Percentiles rank a stretch among this genome's conserved stretches.
phyloP scores from a whole-genome alignment of 2,329 filamentous ascomycete genomes.

The Alternaria dauci region DNA sequence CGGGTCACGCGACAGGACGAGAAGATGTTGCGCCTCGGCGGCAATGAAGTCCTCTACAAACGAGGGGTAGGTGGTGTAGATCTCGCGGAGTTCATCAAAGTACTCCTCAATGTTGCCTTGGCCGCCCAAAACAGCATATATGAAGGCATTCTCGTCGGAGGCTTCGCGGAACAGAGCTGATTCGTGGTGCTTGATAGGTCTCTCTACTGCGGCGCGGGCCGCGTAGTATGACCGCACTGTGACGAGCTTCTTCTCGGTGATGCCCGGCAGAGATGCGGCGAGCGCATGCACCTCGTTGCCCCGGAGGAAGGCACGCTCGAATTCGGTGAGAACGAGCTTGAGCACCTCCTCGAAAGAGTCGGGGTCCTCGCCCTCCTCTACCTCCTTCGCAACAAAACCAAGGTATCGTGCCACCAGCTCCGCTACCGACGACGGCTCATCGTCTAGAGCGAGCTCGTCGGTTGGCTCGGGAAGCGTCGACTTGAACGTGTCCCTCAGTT shows the following conservation, averaged over 20 bases:
- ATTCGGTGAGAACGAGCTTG: conserved; percentile 92
- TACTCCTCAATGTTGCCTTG: conserved; percentile 99
- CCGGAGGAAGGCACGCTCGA: conserved; percentile 91
- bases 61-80: conserved; percentile 88
- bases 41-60: conserved; percentile 88
- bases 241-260: conserved; percentile 88
- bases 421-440: conserved; percentile 94
- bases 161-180: conserved; percentile 91
- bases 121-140: conserved; percentile 95
- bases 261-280: conserved; percentile 84
- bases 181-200: conserved; percentile 89
- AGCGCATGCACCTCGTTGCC: conserved; percentile 97
- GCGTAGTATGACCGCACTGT: conserved; percentile 93
- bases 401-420: conserved; percentile 95
- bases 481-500: conserved; percentile 90
- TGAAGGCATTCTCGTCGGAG: conserved; percentile 79
- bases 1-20: conserved; percentile 81
- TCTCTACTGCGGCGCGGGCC: conserved; percentile 81
- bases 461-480: conserved; percentile 87
- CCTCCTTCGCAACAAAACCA: conserved; percentile 85
- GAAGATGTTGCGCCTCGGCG: conserved; percentile 84
- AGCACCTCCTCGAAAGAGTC: conserved; percentile 92
- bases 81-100: conserved; percentile 93
- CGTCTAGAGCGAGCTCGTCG: conserved; percentile 96
- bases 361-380: conserved; percentile 91